A percentile compares a stretch with the other conserved stretches of the same genome.
Conservation (phyloP, 768 basidiomycete species). For the Tremella mesenterica region DNA sequence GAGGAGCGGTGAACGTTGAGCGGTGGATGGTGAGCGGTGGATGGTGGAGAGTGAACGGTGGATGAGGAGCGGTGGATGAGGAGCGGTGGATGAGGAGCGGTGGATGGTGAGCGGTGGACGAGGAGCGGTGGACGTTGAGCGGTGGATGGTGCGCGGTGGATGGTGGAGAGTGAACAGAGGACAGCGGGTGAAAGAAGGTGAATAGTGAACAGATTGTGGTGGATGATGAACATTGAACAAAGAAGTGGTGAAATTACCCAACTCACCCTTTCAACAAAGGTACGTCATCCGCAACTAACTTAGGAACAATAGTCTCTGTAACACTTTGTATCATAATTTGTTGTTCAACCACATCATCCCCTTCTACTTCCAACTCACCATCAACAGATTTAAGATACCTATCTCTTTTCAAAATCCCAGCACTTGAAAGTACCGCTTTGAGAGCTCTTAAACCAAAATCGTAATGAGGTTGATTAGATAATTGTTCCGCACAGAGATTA, state of each 20-base stretch:
- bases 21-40: too few relatives aligned
- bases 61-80: too few relatives aligned
- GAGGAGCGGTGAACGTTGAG: too few relatives aligned
- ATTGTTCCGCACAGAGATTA: constrained; percentile 93
- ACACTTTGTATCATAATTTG: constrained; percentile 97
- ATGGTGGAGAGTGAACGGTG: too few relatives aligned
- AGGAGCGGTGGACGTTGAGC: too few relatives aligned
- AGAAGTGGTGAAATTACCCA: background rate
- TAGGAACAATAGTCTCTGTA: constrained; percentile 95
- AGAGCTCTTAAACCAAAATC: constrained; percentile 97
- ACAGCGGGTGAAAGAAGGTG: too few relatives aligned
- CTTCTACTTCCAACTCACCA: constrained; percentile 17
- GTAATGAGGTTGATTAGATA: constrained; percentile 95
- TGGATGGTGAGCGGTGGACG: too few relatives aligned
- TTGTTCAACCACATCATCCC: constrained; percentile 68
- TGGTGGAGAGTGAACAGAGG: too few relatives aligned
- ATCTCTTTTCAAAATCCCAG: constrained; percentile 86
- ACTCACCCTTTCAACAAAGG: constrained; percentile 79
- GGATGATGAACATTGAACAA: too few relatives aligned
- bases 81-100: too few relatives aligned
- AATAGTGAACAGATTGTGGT: too few relatives aligned
- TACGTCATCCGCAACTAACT: constrained; percentile 94
- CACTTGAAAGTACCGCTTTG: constrained; percentile 91
- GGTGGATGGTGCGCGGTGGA: too few relatives aligned
- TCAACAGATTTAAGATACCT: constrained; percentile 53